These are phyloP conservation scores for Saccharomycopsis phalli DNA, from an alignment of 1,139 yeast species.

Conservation along the genomic window DNA sequence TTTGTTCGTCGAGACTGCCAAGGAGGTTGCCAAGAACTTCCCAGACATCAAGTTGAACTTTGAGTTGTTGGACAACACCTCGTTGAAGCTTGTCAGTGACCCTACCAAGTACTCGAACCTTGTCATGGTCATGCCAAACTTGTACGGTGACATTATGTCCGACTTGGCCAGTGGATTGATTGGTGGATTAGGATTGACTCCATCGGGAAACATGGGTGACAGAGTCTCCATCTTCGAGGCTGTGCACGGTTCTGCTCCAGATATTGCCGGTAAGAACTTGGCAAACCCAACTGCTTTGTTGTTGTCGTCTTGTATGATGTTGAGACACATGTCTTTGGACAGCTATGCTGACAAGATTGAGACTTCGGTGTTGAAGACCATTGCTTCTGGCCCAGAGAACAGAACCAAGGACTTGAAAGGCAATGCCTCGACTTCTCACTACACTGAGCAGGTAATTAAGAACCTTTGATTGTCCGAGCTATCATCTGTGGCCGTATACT, in stretches of 20 bases:
- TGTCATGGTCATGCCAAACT: slow-evolving; percentile 98
- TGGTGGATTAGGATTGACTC: slow-evolving; percentile 97
- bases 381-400: slow-evolving; percentile 88
- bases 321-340: slow-evolving; percentile 92
- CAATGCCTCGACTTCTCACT: slow-evolving; percentile 76
- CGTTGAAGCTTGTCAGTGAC: slow-evolving; percentile 80
- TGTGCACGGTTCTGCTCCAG: slow-evolving; percentile 98
- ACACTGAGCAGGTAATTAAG: slow-evolving; percentile 71
- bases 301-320: slow-evolving; percentile 96
- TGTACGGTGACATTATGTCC: slow-evolving; percentile 97
- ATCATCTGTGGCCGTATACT: no score
- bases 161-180: slow-evolving; percentile 95
- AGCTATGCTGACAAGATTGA: slow-evolving; percentile 77
- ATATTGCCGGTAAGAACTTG: slow-evolving; percentile 94
- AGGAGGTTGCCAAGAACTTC: slow-evolving; percentile 82
- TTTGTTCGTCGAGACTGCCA: slow-evolving; percentile 85
- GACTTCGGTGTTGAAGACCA: slow-evolving; percentile 80
- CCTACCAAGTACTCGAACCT: slow-evolving; percentile 75
- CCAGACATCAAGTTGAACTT: slow-evolving; percentile 78
- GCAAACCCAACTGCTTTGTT: slow-evolving; percentile 98
- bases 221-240: slow-evolving; percentile 97
- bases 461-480: slow-evolving; percentile 42
- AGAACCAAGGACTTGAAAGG: slow-evolving; percentile 98
- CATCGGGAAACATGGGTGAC: slow-evolving; percentile 99
- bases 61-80: slow-evolving; percentile 93